phyloP scores from a whole-genome alignment of 352 stramenopile species.

The Thalassiosira oceanica region DNA sequence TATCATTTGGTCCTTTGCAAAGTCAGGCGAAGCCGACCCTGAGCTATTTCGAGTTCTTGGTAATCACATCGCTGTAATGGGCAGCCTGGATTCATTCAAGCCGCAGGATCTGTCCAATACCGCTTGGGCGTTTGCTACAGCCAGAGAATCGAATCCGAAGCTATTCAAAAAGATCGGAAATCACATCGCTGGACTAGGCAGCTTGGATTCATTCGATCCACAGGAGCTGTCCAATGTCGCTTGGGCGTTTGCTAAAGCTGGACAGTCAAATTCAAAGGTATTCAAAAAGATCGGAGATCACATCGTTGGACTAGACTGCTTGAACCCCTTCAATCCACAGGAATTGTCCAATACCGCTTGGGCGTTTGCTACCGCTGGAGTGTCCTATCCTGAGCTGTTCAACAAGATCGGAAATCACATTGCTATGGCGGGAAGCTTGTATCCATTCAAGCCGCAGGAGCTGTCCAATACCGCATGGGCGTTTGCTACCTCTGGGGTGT shows the following conservation, averaged over 20 bases:
- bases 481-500: conserved; percentile 1
- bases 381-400: conserved; percentile 1
- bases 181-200: conserved; percentile 6
- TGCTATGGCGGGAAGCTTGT: background rate
- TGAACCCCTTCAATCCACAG: conserved; percentile 1
- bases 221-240: conserved; percentile 7
- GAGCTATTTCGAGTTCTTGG: conserved; percentile 1
- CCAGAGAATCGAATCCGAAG: conserved; percentile 13
- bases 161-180: conserved; percentile 16
- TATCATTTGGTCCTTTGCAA: conserved; percentile 22
- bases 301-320: too few species aligned
- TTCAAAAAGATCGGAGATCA: conserved; percentile 9
- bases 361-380: background rate
- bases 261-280: conserved; percentile 1
- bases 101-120: conserved; percentile 2
- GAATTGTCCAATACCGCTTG: background rate
- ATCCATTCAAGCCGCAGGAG: conserved; percentile 1
- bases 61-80: conserved; percentile 3
- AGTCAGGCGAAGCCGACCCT: background rate
- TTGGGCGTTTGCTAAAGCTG: conserved; percentile 12
- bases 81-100: conserved; percentile 3
- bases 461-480: conserved; percentile 11
- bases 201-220: conserved; percentile 2
- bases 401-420: conserved; percentile 1
- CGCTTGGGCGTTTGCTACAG: conserved; percentile 10